Base-by-base conservation (phyloP, 2,329 filamentous ascomycete genomes). In the Alternaria sp. region DNA sequence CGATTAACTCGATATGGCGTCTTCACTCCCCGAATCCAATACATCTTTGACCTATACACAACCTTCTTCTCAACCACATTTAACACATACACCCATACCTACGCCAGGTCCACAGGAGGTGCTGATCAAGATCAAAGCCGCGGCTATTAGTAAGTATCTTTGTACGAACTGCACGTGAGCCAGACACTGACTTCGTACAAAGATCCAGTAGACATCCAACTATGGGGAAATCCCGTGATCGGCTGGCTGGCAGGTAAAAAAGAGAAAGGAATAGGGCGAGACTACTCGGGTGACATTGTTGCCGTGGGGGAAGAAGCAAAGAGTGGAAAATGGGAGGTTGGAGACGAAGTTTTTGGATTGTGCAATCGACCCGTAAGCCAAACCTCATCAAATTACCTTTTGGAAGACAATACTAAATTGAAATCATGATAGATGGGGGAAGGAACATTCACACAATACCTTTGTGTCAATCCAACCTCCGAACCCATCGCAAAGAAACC, bases 241-340 rank as follows among this genome's bases (percentile, higher is more conserved):
- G 73, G 73, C 18, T 69, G 60, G 54, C 55, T 74, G 16, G 67
- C 66, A 5, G 68, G 72, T 25, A 62, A 56, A 34, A 72, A 71
- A 58, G 70, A 71, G 54, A 76, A 74, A 43, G 76, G 80, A 2
- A 81, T 82, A 6, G 82, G 83, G 16, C 76, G 81, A 64, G 82
- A 84, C 57, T 79, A 84, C 38, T 79, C 80, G 1, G 82, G 82
- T 8, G 76, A 73, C 5, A 72, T 84, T 8, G 65, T 76, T 2
- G 76, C 78, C 7, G 70, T 80, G 0, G 62, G 70, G 20, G 55
- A 66, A 14, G 48, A 65, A 3, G n/a, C 71, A 16, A 63, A 58
- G 18, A 43, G 48, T 4, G 44, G 55, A 12, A 65, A 69, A 30
- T 75, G 72, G 70, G 46, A 63, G 4, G 62, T 67, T 12, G 71